Evolutionary conservation across 768 basidiomycete genomes (phyloP), one percentile per base, ranked within the genome.

Genomic region (Rickenella mellea): DNA sequence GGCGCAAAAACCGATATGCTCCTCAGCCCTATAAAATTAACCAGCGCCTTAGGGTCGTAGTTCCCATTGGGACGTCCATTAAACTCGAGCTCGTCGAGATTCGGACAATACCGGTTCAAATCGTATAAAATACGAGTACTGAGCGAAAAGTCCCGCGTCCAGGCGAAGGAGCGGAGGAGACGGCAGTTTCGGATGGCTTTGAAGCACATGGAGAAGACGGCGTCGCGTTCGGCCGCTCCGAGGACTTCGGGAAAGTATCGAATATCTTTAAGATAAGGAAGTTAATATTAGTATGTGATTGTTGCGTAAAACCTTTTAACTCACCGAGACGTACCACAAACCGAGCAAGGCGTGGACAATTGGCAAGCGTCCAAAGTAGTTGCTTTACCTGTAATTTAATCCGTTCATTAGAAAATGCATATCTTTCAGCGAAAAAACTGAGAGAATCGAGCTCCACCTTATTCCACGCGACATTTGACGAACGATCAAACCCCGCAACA

Each of bases 81-180:
- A 30, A 90, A 71, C 53, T 85, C 81, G 2, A 89, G 60, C 38
- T 77, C 76, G 21, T 59, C 51, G 6, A 89, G 61, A 1, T 61
- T 49, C 1, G 55, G 49, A 15, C 66, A 71, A 9, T 53, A 33
- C 5, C 58, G 58, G 26, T 27, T 39, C 5, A 89, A 60, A 14
- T 73, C 71, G n/a, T 63, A 48, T 6, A 90, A 65, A 26, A 85
- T 71, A 1, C 63, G 60, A 4, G 78, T 72, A 28, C 66, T 74
- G 17, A 89, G 59, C 4, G 87, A 78, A 3, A 84, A 81, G 48
- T 88, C 81, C 31, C 86, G 74, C 8, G 87, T 89, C 85, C 85
- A 90, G 4, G 76, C 74, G 52, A 81, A 87, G 5, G 75, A 66
- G 32, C 50, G 63, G 9, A 89, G 68, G 45, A 76, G 76, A 29